A percentile compares a stretch with the other conserved stretches of the same genome.
Conservation (phyloP, 768 basidiomycete genomes). For the Suillus occidentalis region DNA sequence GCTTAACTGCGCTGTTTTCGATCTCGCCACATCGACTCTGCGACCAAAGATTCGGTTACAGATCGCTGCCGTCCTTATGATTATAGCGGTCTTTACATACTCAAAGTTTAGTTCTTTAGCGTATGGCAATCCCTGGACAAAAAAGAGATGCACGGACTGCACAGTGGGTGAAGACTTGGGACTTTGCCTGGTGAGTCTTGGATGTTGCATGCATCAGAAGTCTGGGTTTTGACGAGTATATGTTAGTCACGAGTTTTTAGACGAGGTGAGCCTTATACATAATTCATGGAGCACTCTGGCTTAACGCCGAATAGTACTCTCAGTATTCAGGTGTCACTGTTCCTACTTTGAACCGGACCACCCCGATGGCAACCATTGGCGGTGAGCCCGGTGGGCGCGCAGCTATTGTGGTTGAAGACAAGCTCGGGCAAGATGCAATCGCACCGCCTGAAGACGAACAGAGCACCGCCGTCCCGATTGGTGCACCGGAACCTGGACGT, state of each 20-base stretch:
- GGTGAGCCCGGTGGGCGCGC: conserved; percentile 56
- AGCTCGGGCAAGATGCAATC: conserved; percentile 24
- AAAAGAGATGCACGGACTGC: conserved; percentile 68
- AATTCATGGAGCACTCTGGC: not conserved
- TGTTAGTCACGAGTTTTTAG: conserved; percentile 63
- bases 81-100: conserved; percentile 80
- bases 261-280: conserved; percentile 50
- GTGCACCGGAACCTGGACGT: conserved; percentile 68
- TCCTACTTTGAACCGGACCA: conserved; percentile 41
- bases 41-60: conserved; percentile 78
- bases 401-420: conserved; percentile 53
- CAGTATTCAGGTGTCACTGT: conserved; percentile 45
- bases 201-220: not conserved
- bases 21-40: conserved; percentile 78
- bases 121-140: conserved; percentile 90
- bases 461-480: conserved; percentile 42
- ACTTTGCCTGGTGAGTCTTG: conserved; percentile 77
- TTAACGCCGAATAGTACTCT: conserved; percentile 46
- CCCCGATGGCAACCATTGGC: conserved; percentile 46
- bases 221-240: not conserved
- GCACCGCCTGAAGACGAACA: conserved; percentile 18
- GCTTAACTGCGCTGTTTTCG: conserved; percentile 74
- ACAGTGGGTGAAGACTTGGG: conserved; percentile 93
- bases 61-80: conserved; percentile 69
- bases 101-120: conserved; percentile 74